Evolutionary conservation across 345 rosid species (phyloP), one percentile per base, ranked within the genome.

Genomic region (Laguncularia racemosa): DNA sequence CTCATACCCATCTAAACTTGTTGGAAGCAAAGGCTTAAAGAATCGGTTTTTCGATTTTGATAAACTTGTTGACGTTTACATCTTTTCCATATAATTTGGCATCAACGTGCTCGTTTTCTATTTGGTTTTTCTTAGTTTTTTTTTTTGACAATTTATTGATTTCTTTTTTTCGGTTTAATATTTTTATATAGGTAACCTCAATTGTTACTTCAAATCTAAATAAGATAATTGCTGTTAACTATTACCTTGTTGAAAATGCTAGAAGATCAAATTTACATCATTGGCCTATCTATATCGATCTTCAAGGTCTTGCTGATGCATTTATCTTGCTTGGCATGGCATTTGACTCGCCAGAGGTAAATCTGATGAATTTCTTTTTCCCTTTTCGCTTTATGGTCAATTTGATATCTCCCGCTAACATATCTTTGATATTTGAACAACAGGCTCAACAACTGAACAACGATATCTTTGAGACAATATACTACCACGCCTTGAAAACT

Each of bases 261-360:
- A 81, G 46, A 69, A 83, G 74, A 52, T 92, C 98, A 58, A 92
- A 89, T 70, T 47, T 80, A 50, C 73, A 82, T 45, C 98, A 92
- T 40, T 89, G 96, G 47, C 98, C 98, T 4, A 80, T 92, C 56
- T 95, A 96, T 44, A 89, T 92, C 62, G 98, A 95, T 45, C 88
- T 92, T 40, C 95, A 92, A 73, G 96, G 98, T 62, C 96, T 92
- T 60, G 98, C 98, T 21, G 95, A 91, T 65, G 71, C 93, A 3
- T 88, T 88, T 68, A 88, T 91, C 59, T 81, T 89, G 53, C 92
- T 92, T 28, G 96, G 96, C 55, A 81, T 86, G 96, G 73, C 95
- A 43, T 89, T 86, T 76, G 98, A 89, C 67, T 89, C 98, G 0
- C 79, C 64, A 1, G 95, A 89, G 92, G 98, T 61, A 46, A 55